Evolutionary conservation across 768 basidiomycete genomes (phyloP), one percentile per base, ranked within the genome.

Genomic region (Boletus rex-veris): DNA sequence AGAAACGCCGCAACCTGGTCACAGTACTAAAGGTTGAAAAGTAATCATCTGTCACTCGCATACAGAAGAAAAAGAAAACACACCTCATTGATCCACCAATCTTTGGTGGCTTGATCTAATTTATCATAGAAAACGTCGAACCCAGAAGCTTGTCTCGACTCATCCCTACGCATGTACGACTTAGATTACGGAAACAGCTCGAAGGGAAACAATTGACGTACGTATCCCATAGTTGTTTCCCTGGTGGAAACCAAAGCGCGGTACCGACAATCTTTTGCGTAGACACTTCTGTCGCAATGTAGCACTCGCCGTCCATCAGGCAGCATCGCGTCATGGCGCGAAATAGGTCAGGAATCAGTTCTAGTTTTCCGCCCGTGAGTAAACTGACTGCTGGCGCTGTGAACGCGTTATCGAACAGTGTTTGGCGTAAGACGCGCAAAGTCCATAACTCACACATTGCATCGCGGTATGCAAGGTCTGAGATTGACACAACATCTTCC

Each of bases 61-160:
- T 24, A 33, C 2, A 16, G 26, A 33, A 21, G 8, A 4, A 35
- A 19, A 42, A 1, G 19, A 24, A n/a, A 6, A 54, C 41, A 31
- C 11, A 16, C 53, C 10, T 54, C 53, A 2, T 50, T 43, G 4
- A 43, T 9, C 53, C 53, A 54, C 53, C 53, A 54, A n/a, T 54
- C 41, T 15, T 54, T 37, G 3, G 53, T 11, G 16, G 48, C 41
- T 12, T 18, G 40, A 21, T 50, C 53, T 12, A 54, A 35, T 24
- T 51, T 41, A 12, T 2, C n/a, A n/a, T 50, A 50, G 41, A 54
- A 54, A 10, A 7, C 2, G 8, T 43, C 7, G 48, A 54, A 50
- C 3, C 48, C 53, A 7, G 41, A 24, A 7, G 26, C 18, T 5
- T 18, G 35, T 28, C 53, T 35, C 12, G 16, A 16, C 18, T 43